Percentiles rank a stretch among this genome's conserved stretches.
Evolutionary conservation across 2,329 filamentous ascomycete species (phyloP).

Genomic region (Didymella glomerata): DNA sequence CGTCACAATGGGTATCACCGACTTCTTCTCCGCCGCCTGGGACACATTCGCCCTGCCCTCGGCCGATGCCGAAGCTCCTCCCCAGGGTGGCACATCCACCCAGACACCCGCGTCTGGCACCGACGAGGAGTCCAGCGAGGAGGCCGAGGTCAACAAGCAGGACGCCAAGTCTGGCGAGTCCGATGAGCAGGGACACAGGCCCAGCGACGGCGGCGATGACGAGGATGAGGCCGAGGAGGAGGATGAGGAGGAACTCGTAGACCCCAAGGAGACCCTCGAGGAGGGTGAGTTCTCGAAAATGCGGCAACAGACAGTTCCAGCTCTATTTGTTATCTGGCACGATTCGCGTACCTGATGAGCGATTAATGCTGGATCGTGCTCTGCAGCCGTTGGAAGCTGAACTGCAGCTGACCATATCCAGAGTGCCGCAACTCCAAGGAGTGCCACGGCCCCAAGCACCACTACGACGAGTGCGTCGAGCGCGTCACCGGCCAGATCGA

Average conservation of each 20-base stretch:
- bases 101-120: conserved; percentile 53
- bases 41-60: conserved; percentile 66
- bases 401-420: conserved; percentile 54
- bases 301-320: not conserved
- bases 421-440: conserved; percentile 88
- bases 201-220: conserved; percentile 53
- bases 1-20: conserved; percentile 67
- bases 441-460: conserved; percentile 91
- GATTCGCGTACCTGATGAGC: conserved; percentile 12
- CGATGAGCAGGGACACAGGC: conserved; percentile 59
- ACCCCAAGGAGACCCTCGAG: conserved; percentile 87
- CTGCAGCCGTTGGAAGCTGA: conserved; percentile 14
- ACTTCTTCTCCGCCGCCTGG: conserved; percentile 71
- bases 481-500: conserved; percentile 79
- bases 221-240: conserved; percentile 71
- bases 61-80: conserved; percentile 56
- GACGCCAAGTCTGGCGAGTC: conserved; percentile 52
- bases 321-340: not conserved
- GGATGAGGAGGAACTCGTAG: conserved; percentile 82
- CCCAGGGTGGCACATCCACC: conserved; percentile 52
- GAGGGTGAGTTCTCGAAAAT: conserved; percentile 75
- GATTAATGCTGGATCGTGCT: conserved; percentile 13
- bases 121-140: conserved; percentile 54
- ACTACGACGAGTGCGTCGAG: conserved; percentile 98
- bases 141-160: conserved; percentile 55